Conservation (phyloP, 805 yeast genomes). For the Helenozyma rhizophorensis region DNA sequence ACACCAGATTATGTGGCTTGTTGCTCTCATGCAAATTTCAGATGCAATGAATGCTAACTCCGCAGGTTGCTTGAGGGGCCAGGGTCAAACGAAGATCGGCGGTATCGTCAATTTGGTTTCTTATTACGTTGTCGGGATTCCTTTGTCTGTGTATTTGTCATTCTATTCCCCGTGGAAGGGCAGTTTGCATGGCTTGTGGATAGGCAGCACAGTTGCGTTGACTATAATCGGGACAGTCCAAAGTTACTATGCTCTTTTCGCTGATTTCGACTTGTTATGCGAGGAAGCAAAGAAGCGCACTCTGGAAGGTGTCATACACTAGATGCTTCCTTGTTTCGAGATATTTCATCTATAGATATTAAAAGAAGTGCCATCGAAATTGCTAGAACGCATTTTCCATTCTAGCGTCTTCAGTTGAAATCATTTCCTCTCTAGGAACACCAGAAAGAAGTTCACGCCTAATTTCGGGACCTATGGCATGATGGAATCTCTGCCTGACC, state of each 20-base stretch:
- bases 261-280: slow-evolving; percentile 34
- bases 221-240: slow-evolving; percentile 16
- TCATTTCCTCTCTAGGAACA: slow-evolving; percentile 47
- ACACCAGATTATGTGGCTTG: slow-evolving; percentile 51
- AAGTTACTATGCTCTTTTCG: slow-evolving; percentile 40
- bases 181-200: slow-evolving; percentile 61
- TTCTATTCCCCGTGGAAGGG: slow-evolving; percentile 45
- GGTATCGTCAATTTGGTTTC: slow-evolving; percentile 54
- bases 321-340: neutral
- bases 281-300: slow-evolving; percentile 38
- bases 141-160: slow-evolving; percentile 51
- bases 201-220: slow-evolving; percentile 34
- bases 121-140: slow-evolving; percentile 61
- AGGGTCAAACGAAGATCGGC: slow-evolving; percentile 66
- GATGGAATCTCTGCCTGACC: slow-evolving; percentile 84
- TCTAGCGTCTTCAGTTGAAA: slow-evolving; percentile 24
- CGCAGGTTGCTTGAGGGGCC: slow-evolving; percentile 76
- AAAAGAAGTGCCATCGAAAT: neutral
- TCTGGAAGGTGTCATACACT: slow-evolving; percentile 8
- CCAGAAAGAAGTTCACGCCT: slow-evolving; percentile 93
- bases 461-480: slow-evolving; percentile 86
- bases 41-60: slow-evolving; percentile 69
- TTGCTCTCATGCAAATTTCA: slow-evolving; percentile 65
- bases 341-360: neutral
- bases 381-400: slow-evolving; percentile 37